These are phyloP conservation scores for Westerdykella sp. DNA, from an alignment of 2,329 filamentous ascomycete genomes.

Conservation along the genomic window DNA sequence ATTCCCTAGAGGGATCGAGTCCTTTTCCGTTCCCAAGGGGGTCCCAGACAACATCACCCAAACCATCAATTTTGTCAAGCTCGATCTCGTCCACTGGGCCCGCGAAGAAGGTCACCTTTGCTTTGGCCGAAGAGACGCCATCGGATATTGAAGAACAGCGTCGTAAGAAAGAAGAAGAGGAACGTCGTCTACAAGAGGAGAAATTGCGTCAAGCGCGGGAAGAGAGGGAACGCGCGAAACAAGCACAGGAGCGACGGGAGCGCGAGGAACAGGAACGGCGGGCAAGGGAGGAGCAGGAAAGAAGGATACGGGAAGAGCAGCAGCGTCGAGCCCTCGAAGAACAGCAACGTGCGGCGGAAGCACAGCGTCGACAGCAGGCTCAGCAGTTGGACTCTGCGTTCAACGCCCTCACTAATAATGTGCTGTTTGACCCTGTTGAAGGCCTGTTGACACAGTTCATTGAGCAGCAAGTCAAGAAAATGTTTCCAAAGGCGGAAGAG, in stretches of 20 bases:
- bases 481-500: conserved; percentile 31
- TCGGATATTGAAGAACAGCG: not conserved
- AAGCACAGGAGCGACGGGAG: conserved; percentile 7
- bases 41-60: not conserved
- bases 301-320: conserved; percentile 9
- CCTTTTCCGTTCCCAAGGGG: not conserved
- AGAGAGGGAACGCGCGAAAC: conserved; percentile 3
- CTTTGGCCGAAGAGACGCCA: not conserved
- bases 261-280: conserved; percentile 17
- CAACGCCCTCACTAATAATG: conserved; percentile 30
- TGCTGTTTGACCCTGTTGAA: conserved; percentile 33
- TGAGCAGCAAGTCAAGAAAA: conserved; percentile 33
- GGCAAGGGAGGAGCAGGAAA: conserved; percentile 10
- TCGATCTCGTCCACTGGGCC: not conserved
- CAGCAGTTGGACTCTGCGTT: conserved; percentile 14
- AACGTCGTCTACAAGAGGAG: conserved; percentile 1
- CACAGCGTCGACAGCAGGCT: not conserved
- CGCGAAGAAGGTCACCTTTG: not conserved
- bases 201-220: conserved; percentile 1
- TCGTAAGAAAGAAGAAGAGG: not conserved
- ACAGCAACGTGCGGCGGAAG: not conserved
- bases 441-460: conserved; percentile 44
- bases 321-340: conserved; percentile 3
- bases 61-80: not conserved
- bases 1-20: not conserved